These are phyloP conservation scores for Ceratocystis cacaofunesta DNA, from an alignment of 2,329 filamentous ascomycete genomes.

Conservation along the genomic window DNA sequence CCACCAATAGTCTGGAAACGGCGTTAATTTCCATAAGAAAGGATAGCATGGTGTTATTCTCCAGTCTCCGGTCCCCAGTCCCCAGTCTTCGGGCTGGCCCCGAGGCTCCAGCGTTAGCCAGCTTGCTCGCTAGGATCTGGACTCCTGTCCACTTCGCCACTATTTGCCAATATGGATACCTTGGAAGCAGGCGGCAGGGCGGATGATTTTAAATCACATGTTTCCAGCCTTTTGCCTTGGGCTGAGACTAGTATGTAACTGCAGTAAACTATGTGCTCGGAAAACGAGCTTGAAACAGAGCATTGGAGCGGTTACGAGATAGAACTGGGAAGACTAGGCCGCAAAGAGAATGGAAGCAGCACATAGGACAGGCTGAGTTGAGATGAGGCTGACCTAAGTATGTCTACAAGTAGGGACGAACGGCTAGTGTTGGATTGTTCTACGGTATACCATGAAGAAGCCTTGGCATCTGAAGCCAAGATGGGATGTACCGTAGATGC, in stretches of 20 bases:
- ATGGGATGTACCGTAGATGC: not conserved
- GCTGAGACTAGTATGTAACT: not conserved
- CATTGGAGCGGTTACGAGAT: not conserved
- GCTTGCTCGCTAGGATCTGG: too few species aligned
- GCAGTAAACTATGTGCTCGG: not conserved
- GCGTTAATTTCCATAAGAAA: too few species aligned
- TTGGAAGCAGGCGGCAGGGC: not conserved
- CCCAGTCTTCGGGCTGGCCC: too few species aligned
- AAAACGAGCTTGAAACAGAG: not conserved
- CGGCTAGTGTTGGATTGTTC: not conserved
- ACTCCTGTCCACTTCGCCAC: too few species aligned
- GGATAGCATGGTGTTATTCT: too few species aligned
- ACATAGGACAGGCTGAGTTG: not conserved
- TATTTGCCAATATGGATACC: not conserved
- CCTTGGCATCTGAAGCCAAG: slow-evolving; percentile 2
- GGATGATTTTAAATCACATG: not conserved
- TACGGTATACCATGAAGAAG: not conserved
- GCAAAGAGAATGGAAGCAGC: not conserved
- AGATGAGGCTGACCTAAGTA: not conserved
- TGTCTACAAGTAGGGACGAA: not conserved
- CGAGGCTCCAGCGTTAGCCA: too few species aligned
- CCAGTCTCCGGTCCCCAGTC: too few species aligned
- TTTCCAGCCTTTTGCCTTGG: not conserved
- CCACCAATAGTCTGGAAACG: too few species aligned
- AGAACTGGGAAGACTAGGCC: not conserved